Evolutionary conservation across 768 basidiomycete genomes (phyloP).

Genomic region (Candolleomyces efflorescens): DNA sequence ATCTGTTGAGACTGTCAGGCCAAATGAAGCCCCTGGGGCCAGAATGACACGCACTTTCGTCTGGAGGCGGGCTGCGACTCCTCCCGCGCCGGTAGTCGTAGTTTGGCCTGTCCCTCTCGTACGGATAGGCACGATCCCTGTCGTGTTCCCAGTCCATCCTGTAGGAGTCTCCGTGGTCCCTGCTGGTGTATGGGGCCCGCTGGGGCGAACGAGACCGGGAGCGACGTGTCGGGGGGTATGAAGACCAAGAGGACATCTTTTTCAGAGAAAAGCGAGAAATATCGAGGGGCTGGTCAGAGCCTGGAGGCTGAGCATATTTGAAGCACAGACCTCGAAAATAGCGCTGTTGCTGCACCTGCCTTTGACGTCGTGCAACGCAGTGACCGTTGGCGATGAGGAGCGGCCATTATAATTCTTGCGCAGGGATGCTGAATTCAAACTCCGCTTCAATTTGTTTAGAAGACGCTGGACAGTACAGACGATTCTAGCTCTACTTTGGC

Average conservation of each 20-base stretch:
- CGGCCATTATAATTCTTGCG: constrained; percentile 18
- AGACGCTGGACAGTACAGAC: constrained; percentile 47
- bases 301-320: constrained; percentile 82
- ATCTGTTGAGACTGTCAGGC: constrained; percentile 33
- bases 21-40: constrained; percentile 8
- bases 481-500: constrained; percentile 13
- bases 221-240: constrained; percentile 72
- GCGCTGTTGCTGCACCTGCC: constrained; percentile 27
- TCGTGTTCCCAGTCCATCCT: constrained; percentile 75
- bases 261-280: constrained; percentile 37
- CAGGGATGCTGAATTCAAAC: constrained; percentile 30
- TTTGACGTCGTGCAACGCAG: constrained; percentile 39
- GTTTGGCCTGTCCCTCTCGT: constrained; percentile 64
- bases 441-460: constrained; percentile 42
- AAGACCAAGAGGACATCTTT: constrained; percentile 72
- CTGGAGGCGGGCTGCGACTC: constrained; percentile 71
- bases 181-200: constrained; percentile 50
- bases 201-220: constrained; percentile 84
- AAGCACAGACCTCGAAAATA: constrained; percentile 90
- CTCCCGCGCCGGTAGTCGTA: constrained; percentile 73
- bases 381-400: constrained; percentile 53
- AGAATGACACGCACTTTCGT: constrained; percentile 49
- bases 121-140: constrained; percentile 63
- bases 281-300: constrained; percentile 64
- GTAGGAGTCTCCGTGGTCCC: constrained; percentile 54